These are phyloP conservation scores for Exophiala viscosa DNA, from an alignment of 2,329 filamentous ascomycete species.

Conservation along the genomic window DNA sequence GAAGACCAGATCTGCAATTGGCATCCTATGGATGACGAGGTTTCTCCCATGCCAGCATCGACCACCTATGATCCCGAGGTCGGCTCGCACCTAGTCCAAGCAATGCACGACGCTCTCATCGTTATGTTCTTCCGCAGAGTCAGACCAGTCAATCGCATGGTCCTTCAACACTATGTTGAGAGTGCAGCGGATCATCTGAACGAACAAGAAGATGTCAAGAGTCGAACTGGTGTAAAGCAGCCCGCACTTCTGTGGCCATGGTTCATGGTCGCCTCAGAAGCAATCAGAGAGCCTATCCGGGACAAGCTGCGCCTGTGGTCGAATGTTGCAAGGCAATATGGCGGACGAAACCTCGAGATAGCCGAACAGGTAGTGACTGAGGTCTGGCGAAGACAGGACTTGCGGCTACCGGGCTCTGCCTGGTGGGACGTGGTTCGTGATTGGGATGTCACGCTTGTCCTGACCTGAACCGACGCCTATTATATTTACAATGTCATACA, in stretches of 20 bases:
- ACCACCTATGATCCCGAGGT: conserved; percentile 6
- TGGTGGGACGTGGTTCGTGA: conserved; percentile 6
- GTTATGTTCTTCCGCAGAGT: conserved; percentile 11
- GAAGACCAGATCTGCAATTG: conserved; percentile 9
- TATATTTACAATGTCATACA: background rate
- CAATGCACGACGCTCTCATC: conserved; percentile 7
- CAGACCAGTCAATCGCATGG: conserved; percentile 1
- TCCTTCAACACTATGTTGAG: conserved; percentile 9
- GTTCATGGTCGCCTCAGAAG: conserved; percentile 9
- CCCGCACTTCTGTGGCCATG: conserved; percentile 8
- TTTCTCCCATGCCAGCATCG: background rate
- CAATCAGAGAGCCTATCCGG: conserved; percentile 1
- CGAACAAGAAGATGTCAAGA: conserved; percentile 6
- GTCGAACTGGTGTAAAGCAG: conserved; percentile 2
- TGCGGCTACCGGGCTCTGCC: background rate
- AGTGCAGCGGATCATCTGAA: conserved; percentile 4
- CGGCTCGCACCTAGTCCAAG: conserved; percentile 7
- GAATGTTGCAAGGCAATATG: conserved; percentile 4
- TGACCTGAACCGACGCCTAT: conserved; percentile 2
- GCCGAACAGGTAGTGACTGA: conserved; percentile 8
- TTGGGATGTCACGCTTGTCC: conserved; percentile 7
- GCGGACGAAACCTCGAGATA: conserved; percentile 8
- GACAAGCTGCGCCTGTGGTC: conserved; percentile 8
- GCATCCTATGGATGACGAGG: conserved; percentile 3
- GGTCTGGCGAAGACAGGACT: conserved; percentile 6